Conservation (phyloP, 2,329 filamentous ascomycete genomes). For the Parastagonospora avenae region DNA sequence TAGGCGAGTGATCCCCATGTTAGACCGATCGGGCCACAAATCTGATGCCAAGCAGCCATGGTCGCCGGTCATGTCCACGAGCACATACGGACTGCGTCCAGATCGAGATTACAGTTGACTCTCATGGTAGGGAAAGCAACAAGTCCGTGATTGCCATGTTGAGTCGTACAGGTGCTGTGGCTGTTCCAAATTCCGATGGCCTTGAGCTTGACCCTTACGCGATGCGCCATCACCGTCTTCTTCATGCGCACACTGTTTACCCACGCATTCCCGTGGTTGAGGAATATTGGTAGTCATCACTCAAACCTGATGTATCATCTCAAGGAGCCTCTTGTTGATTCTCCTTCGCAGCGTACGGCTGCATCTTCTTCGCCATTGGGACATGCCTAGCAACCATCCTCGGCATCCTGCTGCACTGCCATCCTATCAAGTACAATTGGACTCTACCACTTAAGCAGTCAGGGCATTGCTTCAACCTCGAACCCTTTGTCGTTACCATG, state of each 20-base stretch:
- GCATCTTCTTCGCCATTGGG: constrained; percentile 14
- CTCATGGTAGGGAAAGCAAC: constrained; percentile 15
- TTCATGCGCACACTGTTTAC: constrained; percentile 33
- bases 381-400: constrained; percentile 12
- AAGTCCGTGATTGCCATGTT: background rate
- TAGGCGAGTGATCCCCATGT: constrained; percentile 14
- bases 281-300: constrained; percentile 22
- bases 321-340: constrained; percentile 15
- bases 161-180: constrained; percentile 27
- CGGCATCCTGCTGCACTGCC: constrained; percentile 24
- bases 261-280: constrained; percentile 19
- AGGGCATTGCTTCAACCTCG: constrained; percentile 22
- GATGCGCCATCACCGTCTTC: constrained; percentile 32
- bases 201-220: constrained; percentile 19
- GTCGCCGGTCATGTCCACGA: constrained; percentile 18
- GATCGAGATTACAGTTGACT: constrained; percentile 13
- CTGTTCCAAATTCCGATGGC: constrained; percentile 24
- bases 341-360: constrained; percentile 18
- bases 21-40: background rate
- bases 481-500: constrained; percentile 14
- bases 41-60: constrained; percentile 18
- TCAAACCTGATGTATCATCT: background rate
- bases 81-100: constrained; percentile 7
- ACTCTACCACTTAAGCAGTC: constrained; percentile 15
- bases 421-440: constrained; percentile 30